Evolutionary conservation across 2,329 filamentous ascomycete species (phyloP).

Genomic region (Verticillium nubilum): DNA sequence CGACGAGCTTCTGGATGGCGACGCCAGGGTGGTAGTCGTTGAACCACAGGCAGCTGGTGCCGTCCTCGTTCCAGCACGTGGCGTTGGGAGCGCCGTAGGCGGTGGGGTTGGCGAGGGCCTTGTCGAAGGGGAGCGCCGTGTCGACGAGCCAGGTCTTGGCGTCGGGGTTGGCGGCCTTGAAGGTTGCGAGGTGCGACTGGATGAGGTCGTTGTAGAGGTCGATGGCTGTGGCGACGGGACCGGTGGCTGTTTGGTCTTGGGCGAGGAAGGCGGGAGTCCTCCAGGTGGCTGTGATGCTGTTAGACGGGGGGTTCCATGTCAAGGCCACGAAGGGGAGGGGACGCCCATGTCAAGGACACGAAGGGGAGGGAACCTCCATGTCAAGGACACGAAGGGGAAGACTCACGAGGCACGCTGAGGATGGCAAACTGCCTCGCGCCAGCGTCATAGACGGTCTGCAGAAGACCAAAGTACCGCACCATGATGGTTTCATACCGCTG

Average conservation of each 20-base stretch:
- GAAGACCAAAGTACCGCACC: conserved; percentile 34
- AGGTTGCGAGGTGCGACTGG: conserved; percentile 19
- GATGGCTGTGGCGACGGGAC: conserved; percentile 27
- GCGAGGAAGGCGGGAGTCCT: conserved; percentile 28
- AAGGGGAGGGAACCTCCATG: not conserved
- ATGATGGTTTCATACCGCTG: conserved; percentile 30
- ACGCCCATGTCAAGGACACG: too few relatives aligned
- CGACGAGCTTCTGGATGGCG: conserved; percentile 33
- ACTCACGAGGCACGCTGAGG: conserved; percentile 37
- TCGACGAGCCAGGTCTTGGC: conserved; percentile 30
- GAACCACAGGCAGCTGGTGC: conserved; percentile 38
- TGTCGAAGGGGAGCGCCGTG: conserved; percentile 33
- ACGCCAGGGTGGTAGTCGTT: conserved; percentile 36
- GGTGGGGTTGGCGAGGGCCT: conserved; percentile 32
- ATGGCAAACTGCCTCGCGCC: conserved; percentile 43
- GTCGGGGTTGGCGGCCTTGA: conserved; percentile 26
- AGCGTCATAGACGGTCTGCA: conserved; percentile 35
- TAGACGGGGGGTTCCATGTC: not conserved
- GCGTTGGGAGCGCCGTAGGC: conserved; percentile 36
- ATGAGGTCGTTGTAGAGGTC: conserved; percentile 31
- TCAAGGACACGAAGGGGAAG: not conserved
- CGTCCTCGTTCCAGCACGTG: conserved; percentile 34
- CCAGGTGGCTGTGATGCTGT: conserved; percentile 27
- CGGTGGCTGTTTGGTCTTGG: conserved; percentile 14
- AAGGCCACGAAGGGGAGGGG: too few relatives aligned